Base-by-base conservation (phyloP, 2,329 filamentous ascomycete genomes). In the Bipolaris bicolor region DNA sequence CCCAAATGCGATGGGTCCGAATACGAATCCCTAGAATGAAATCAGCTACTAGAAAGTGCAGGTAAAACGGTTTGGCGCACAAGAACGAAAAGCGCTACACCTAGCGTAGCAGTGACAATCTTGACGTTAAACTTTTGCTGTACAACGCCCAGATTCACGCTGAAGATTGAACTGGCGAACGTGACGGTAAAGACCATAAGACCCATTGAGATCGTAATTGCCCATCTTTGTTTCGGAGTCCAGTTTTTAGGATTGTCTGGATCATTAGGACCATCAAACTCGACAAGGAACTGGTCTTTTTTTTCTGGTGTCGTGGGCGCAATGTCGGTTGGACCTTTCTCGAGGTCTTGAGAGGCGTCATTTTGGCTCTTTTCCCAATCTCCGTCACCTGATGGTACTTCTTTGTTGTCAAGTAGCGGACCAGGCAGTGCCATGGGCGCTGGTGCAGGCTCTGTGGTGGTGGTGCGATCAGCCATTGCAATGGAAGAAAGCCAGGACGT, bases 261-360 rank as follows among this genome's bases (percentile, higher is more conserved):
- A 73, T 93, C 90, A 60, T 89, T 84, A 0, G 82, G 82, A 0
- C 89, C 89, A 7, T 91, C 88, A 64, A 92, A 93, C 54, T 90
- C 88, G 18, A 92, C 89, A 11, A 92, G 56, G 10, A 65, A 66
- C 6, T 31, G 26, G 16, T 55, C 36, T 16, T 55, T 81, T 3
- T 56, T 81, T 3, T 56, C 47, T 40, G 29, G 9, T 41, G 39
- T n/a, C 36, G 45, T 3, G 10, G 46, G 52, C 3, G 10, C n/a
- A 3, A 52, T 16, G 3, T 54, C 22, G 20, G 29, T 24, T 16
- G 22, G 36, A 22, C 49, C 57, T 40, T 61, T 60, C 24, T 64
- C 62, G 10, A 61, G n/a, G 20, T 62, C 62, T 40, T 36, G 33
- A 10, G 40, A 29, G 4, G 24, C 6, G 10, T 51, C 51, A 33